phyloP scores from a whole-genome alignment of 1,139 yeast genomes.

The Nakaseomyces sp. region DNA sequence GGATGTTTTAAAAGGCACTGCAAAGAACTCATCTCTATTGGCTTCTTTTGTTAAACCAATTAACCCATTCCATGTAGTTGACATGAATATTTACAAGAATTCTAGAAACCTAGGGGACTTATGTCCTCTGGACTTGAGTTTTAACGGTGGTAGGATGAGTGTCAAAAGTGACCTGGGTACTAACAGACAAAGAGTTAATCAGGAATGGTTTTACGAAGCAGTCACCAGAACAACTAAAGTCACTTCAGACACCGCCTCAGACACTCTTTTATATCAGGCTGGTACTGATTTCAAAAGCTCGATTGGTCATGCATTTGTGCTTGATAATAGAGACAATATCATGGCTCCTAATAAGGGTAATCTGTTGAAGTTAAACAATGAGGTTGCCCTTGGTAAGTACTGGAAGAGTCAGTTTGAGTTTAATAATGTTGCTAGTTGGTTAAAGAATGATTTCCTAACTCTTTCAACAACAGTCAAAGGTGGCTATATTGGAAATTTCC shows the following conservation, averaged over 20 bases:
- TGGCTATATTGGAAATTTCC: constrained; percentile 43
- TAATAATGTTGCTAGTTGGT: constrained; percentile 35
- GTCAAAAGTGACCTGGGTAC: constrained; percentile 8
- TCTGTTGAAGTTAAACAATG: constrained; percentile 45
- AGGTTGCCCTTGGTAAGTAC: constrained; percentile 33
- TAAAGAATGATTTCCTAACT: constrained; percentile 28
- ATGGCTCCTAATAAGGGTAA: constrained; percentile 54
- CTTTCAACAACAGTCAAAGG: constrained; percentile 40
- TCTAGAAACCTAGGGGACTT: constrained; percentile 51
- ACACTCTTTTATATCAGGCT: constrained; percentile 35
- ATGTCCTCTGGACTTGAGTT: constrained; percentile 3
- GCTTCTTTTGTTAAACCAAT: constrained; percentile 55
- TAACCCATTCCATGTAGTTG: constrained; percentile 39
- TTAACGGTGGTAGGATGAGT: constrained; percentile 9
- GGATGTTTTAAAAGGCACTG: constrained; percentile 75
- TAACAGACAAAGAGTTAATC: constrained; percentile 29
- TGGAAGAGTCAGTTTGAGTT: constrained; percentile 38
- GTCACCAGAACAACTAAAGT: constrained; percentile 53
- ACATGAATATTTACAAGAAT: constrained; percentile 47
- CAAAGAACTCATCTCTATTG: constrained; percentile 67
- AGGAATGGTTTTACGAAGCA: constrained; percentile 58
- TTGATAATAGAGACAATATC: constrained; percentile 50
- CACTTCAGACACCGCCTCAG: constrained; percentile 26
- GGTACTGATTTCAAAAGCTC: constrained; percentile 58
- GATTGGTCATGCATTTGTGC: constrained; percentile 41